Conservation (phyloP, 2,329 filamentous ascomycete species). For the Thermoascus crustaceus region DNA sequence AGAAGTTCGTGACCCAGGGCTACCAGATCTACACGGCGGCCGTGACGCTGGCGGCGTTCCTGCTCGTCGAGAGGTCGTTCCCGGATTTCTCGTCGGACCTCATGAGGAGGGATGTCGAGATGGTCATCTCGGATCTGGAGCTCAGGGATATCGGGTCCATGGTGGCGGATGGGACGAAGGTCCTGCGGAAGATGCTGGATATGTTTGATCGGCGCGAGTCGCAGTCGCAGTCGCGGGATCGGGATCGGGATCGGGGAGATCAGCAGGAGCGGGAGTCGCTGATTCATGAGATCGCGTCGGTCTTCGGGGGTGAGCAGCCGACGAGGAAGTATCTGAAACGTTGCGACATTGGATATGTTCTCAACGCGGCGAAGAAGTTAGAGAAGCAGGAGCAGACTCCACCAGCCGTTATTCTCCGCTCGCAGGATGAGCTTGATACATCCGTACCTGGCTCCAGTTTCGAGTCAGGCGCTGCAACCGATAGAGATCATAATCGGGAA, state of each 20-base stretch:
- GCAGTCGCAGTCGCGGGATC: no score
- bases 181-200: conserved; percentile 18
- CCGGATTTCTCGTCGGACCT: conserved; percentile 12
- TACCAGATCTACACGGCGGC: conserved; percentile 21
- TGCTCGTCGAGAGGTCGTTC: conserved; percentile 19
- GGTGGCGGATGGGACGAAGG: conserved; percentile 15
- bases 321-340: conserved; percentile 20
- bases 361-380: conserved; percentile 7
- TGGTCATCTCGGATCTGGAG: conserved; percentile 17
- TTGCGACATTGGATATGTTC: conserved; percentile 12
- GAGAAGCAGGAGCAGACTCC: no score
- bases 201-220: conserved; percentile 16
- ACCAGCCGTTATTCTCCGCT: no score
- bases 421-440: no score
- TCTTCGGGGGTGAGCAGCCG: conserved; percentile 19
- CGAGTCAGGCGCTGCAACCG: no score
- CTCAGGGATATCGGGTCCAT: conserved; percentile 12
- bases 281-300: conserved; percentile 15
- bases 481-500: background rate
- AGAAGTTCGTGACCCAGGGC: conserved; percentile 17
- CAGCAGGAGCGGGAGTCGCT: conserved; percentile 14
- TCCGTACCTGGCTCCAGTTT: no score
- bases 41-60: conserved; percentile 17
- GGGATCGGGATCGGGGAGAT: no score
- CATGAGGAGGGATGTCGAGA: conserved; percentile 16